A percentile compares a stretch with the other conserved stretches of the same genome.
Conservation (phyloP, 2,329 filamentous ascomycete genomes). For the Arthrobotrys conoides region DNA sequence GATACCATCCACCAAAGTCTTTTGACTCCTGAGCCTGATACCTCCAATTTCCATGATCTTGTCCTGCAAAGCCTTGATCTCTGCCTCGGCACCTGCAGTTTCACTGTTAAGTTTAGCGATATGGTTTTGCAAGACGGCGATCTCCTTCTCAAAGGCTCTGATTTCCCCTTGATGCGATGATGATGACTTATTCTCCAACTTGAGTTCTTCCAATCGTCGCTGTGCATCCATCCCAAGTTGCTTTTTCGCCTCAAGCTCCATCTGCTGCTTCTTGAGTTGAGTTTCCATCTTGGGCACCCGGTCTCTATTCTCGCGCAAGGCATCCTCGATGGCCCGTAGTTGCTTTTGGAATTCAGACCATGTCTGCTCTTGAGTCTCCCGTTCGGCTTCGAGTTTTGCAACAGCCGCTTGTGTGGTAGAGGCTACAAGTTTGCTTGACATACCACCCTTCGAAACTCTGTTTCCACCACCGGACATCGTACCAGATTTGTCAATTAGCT, state of each 20-base stretch:
- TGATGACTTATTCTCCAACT: slow-evolving; percentile 68
- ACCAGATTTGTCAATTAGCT: slow-evolving; percentile 97
- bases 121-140: slow-evolving; percentile 81
- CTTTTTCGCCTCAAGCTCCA: slow-evolving; percentile 89
- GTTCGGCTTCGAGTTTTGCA: slow-evolving; percentile 84
- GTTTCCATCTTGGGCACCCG: slow-evolving; percentile 89
- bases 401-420: slow-evolving; percentile 92
- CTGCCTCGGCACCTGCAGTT: slow-evolving; percentile 89
- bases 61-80: slow-evolving; percentile 92
- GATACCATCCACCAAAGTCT: slow-evolving; percentile 87
- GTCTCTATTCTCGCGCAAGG: slow-evolving; percentile 79
- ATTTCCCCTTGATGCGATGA: slow-evolving; percentile 84
- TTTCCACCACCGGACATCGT: slow-evolving; percentile 98
- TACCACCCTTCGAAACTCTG: slow-evolving; percentile 88
- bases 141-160: slow-evolving; percentile 83
- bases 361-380: slow-evolving; percentile 84
- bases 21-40: slow-evolving; percentile 89
- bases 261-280: slow-evolving; percentile 87
- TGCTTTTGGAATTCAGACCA: slow-evolving; percentile 88
- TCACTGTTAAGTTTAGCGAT: slow-evolving; percentile 84
- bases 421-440: slow-evolving; percentile 95
- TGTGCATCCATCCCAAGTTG: slow-evolving; percentile 87
- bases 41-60: slow-evolving; percentile 99
- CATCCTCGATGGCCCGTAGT: slow-evolving; percentile 82
- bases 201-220: slow-evolving; percentile 86